Evolutionary conservation across 2,329 filamentous ascomycete genomes (phyloP).

Genomic region (Cyphellophora europaea): DNA sequence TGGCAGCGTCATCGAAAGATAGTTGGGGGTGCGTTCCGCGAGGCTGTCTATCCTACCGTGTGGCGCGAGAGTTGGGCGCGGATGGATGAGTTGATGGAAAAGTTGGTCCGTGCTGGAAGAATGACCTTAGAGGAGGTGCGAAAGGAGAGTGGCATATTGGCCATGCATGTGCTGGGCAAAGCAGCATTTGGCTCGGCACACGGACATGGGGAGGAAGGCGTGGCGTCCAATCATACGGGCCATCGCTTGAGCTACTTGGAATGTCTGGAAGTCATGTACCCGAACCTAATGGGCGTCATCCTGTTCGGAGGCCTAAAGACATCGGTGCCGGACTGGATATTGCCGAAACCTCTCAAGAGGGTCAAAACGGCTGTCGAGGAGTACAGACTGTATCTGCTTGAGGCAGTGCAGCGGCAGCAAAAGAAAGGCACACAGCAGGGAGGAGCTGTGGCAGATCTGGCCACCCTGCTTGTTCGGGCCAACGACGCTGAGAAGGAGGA

Average conservation of each 20-base stretch:
- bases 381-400: constrained; percentile 7
- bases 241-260: constrained; percentile 20
- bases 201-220: no score
- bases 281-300: constrained; percentile 12
- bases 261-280: constrained; percentile 13
- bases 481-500: constrained; percentile 16
- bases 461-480: constrained; percentile 17
- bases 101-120: not conserved
- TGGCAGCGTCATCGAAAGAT: constrained; percentile 37
- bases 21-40: constrained; percentile 34
- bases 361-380: constrained; percentile 6
- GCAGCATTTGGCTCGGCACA: constrained; percentile 26
- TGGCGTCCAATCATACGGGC: constrained; percentile 6
- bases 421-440: constrained; percentile 16
- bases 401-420: constrained; percentile 18
- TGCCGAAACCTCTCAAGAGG: constrained; percentile 15
- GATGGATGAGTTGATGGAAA: constrained; percentile 22
- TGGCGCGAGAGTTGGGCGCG: constrained; percentile 28
- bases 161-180: constrained; percentile 28
- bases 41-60: constrained; percentile 31
- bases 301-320: constrained; percentile 7
- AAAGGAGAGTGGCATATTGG: constrained; percentile 25
- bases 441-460: constrained; percentile 18
- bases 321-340: constrained; percentile 21
- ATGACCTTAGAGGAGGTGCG: constrained; percentile 11